Percentiles rank a stretch among this genome's conserved stretches.
Conservation (phyloP, 345 rosid species). For the Dimocarpus longan region DNA sequence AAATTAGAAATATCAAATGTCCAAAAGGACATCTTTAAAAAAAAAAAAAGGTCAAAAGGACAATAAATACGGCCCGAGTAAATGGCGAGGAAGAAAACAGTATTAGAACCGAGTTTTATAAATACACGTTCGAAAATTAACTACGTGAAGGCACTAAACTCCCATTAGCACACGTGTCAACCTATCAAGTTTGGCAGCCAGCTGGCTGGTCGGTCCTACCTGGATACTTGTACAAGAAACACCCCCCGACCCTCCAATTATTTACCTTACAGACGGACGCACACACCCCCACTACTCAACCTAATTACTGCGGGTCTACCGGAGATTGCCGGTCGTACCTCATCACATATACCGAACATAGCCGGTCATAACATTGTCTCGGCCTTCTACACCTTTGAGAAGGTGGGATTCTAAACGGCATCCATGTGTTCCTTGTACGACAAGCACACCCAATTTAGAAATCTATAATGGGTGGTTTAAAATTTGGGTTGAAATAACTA, state of each 20-base stretch:
- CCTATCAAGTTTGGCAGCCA: slow-evolving; percentile 37
- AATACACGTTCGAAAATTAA: slow-evolving; percentile 22
- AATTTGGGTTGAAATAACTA: background rate
- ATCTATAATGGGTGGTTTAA: background rate
- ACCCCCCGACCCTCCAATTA: slow-evolving; percentile 16
- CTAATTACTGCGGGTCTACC: slow-evolving; percentile 45
- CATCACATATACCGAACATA: slow-evolving; percentile 25
- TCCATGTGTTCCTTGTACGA: background rate
- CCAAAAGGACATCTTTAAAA: slow-evolving; percentile 14
- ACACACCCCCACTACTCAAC: background rate
- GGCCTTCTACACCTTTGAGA: background rate
- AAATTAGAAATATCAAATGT: background rate
- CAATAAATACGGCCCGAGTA: slow-evolving; percentile 19
- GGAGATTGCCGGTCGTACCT: slow-evolving; percentile 40
- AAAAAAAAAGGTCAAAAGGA: too few relatives aligned
- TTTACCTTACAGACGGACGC: slow-evolving; percentile 24
- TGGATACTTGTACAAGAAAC: slow-evolving; percentile 15
- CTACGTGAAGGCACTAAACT: slow-evolving; percentile 59
- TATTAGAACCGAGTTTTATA: slow-evolving; percentile 11
- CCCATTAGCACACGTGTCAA: slow-evolving; percentile 61
- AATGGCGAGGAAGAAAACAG: background rate
- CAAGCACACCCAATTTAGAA: background rate
- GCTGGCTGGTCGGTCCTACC: slow-evolving; percentile 49
- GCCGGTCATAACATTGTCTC: slow-evolving; percentile 10
- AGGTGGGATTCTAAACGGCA: background rate